These are phyloP conservation scores for Metarhizium brunneum DNA, from an alignment of 2,329 filamentous ascomycete species.

Conservation along the genomic window DNA sequence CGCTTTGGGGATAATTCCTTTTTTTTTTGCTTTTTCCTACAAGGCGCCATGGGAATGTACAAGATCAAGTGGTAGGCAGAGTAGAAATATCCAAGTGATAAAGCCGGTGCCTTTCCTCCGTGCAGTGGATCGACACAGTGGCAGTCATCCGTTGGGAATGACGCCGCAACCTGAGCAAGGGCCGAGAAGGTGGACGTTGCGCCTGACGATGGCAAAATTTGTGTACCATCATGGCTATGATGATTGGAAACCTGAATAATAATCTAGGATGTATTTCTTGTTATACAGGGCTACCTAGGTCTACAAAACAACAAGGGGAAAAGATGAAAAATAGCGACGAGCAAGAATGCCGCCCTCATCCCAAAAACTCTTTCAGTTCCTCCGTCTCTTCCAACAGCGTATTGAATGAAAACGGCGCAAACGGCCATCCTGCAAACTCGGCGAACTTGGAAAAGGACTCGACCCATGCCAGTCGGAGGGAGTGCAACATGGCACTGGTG, in stretches of 20 bases:
- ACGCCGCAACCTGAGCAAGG: too few species aligned
- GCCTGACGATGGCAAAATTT: background rate
- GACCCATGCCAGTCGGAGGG: conserved; percentile 86
- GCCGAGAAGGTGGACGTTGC: background rate
- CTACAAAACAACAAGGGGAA: conserved; percentile 18
- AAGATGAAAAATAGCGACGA: conserved; percentile 4
- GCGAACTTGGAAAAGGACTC: conserved; percentile 98
- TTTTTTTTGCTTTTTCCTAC: background rate
- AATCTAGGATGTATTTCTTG: conserved; percentile 11
- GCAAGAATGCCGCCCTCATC: conserved; percentile 19
- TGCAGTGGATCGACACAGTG: too few species aligned
- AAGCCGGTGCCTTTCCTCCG: too few species aligned
- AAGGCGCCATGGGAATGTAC: background rate
- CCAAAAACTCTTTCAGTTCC: conserved; percentile 46
- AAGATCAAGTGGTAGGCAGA: background rate
- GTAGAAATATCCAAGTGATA: too few species aligned
- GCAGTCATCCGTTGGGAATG: too few species aligned
- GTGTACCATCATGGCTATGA: too few species aligned
- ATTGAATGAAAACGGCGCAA: conserved; percentile 84
- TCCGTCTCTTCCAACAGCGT: conserved; percentile 75
- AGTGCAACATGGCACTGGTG: conserved; percentile 91
- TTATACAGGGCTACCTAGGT: conserved; percentile 22
- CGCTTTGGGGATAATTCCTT: conserved; percentile 46
- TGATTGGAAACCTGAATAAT: background rate
- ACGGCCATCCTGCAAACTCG: conserved; percentile 79